These are phyloP conservation scores for Populus ilicifolia DNA, from an alignment of 345 rosid genomes.

Conservation along the genomic window DNA sequence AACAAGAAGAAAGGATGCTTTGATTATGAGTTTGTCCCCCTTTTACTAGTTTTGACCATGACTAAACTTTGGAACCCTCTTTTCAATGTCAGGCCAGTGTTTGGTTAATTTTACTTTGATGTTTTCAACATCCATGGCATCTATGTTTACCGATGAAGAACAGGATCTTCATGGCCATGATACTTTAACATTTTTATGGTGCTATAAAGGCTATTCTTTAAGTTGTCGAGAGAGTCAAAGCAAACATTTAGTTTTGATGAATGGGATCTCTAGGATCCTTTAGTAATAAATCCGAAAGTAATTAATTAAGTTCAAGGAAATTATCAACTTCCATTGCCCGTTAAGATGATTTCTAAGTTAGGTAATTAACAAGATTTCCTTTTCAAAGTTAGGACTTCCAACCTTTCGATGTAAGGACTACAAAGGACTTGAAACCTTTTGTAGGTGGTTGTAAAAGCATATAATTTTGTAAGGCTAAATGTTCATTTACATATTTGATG, in stretches of 20 bases:
- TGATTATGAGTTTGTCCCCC: constrained; percentile 13
- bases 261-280: background rate
- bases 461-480: background rate
- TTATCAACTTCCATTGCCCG: background rate
- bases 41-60: background rate
- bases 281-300: background rate
- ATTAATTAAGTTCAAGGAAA: background rate
- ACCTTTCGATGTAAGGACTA: background rate
- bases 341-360: background rate
- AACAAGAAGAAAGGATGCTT: background rate
- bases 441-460: background rate
- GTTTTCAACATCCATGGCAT: background rate
- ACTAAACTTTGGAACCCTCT: background rate
- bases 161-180: background rate
- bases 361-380: background rate
- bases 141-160: background rate
- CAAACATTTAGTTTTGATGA: background rate
- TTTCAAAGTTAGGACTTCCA: background rate
- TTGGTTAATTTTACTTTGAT: background rate
- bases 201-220: background rate
- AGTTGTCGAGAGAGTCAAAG: background rate
- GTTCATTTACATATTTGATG: background rate
- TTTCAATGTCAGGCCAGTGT: background rate
- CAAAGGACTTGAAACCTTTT: too few relatives aligned
- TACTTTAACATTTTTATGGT: background rate